phyloP scores from a whole-genome alignment of 164 flowering plant species.

The Annona squamosa region DNA sequence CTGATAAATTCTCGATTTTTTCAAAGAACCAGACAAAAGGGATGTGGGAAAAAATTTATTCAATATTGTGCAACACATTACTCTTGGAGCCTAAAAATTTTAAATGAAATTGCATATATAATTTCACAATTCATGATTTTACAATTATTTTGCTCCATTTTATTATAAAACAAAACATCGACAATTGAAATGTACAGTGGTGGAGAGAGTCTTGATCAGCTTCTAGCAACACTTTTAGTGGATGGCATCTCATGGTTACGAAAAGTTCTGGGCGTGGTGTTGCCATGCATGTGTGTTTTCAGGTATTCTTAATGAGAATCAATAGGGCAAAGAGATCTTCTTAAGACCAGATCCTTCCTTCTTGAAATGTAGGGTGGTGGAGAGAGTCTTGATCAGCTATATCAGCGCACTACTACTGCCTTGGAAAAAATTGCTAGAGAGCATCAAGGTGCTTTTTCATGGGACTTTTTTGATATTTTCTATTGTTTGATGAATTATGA shows the following conservation, averaged over 20 bases:
- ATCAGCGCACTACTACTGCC: constrained; percentile 9
- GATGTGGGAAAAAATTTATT: not conserved
- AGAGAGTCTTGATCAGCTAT: constrained; percentile 15
- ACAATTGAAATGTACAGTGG: constrained; percentile 58
- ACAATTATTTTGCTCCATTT: too few relatives aligned
- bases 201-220: constrained; percentile 33
- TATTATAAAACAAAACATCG: too few relatives aligned
- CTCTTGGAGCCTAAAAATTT: not conserved
- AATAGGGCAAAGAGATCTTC: not conserved
- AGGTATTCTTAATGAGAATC: too few relatives aligned
- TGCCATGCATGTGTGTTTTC: too few relatives aligned
- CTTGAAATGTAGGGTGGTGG: constrained; percentile 78
- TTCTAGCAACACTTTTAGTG: not conserved
- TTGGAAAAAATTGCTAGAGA: constrained; percentile 41
- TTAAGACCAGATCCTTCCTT: not conserved
- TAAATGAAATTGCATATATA: not conserved
- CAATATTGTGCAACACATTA: not conserved
- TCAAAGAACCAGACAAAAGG: not conserved
- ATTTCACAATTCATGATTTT: too few relatives aligned
- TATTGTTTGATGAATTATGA: not conserved
- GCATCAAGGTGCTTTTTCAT: constrained; percentile 50
- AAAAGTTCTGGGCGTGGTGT: too few relatives aligned
- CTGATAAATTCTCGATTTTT: not conserved
- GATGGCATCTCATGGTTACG: too few relatives aligned
- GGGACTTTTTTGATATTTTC: not conserved